Evolutionary conservation across 1,139 yeast genomes (phyloP).

Genomic region (Pichia sp.): DNA sequence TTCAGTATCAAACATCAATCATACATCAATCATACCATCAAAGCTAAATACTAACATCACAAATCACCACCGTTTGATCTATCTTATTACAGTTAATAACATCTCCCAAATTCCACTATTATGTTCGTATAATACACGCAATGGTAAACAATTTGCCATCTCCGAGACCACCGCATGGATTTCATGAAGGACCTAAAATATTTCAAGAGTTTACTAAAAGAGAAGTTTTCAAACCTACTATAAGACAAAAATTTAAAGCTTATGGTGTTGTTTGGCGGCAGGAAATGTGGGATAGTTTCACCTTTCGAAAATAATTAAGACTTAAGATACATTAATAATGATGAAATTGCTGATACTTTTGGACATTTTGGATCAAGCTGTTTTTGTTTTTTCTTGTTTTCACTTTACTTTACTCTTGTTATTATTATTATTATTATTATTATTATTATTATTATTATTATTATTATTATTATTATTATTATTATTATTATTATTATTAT

Average conservation of each 20-base stretch:
- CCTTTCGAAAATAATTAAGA: constrained; percentile 32
- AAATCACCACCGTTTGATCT: too few relatives aligned
- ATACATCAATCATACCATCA: too few relatives aligned
- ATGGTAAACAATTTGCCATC: constrained; percentile 53
- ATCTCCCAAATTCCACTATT: constrained; percentile 59
- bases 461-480: not conserved
- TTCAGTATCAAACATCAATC: too few relatives aligned
- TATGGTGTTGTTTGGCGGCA: constrained; percentile 56
- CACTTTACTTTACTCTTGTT: too few relatives aligned
- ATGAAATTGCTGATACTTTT: too few relatives aligned
- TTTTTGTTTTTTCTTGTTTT: not conserved
- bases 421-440: not conserved
- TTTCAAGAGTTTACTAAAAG: not conserved
- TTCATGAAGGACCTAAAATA: not conserved
- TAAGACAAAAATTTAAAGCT: constrained; percentile 52
- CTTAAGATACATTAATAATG: too few relatives aligned
- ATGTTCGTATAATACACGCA: constrained; percentile 62
- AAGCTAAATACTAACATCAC: not conserved
- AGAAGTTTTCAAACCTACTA: constrained; percentile 39
- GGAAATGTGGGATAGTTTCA: constrained; percentile 53
- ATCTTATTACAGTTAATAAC: constrained; percentile 37
- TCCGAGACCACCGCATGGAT: constrained; percentile 17
- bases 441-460: not conserved
- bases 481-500: not conserved
- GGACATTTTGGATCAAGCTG: too few relatives aligned